These are phyloP conservation scores for Vitis hybrid DNA, from an alignment of 177 flowering plant genomes.

Conservation along the genomic window DNA sequence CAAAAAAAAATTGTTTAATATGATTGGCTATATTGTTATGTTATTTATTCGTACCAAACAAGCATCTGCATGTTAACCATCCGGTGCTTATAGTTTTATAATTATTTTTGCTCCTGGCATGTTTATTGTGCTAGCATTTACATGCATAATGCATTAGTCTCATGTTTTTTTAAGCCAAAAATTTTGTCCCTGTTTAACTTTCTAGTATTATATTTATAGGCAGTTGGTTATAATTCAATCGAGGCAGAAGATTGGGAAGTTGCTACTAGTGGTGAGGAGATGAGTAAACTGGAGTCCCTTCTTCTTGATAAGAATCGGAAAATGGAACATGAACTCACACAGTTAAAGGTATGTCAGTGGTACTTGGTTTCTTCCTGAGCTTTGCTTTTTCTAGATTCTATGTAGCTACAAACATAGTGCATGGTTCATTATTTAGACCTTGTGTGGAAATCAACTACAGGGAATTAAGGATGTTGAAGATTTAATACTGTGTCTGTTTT, in stretches of 20 bases:
- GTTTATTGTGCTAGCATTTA: no score
- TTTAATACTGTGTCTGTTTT: background rate
- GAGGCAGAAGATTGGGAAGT: conserved; percentile 99
- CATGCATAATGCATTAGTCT: background rate
- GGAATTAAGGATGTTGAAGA: background rate
- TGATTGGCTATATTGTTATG: no score
- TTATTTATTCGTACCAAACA: no score
- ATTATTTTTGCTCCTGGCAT: no score
- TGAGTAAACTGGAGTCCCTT: conserved; percentile 95
- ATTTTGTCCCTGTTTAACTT: conserved; percentile 1
- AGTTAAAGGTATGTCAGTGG: conserved; percentile 65
- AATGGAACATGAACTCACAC: conserved; percentile 97
- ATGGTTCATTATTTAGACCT: background rate
- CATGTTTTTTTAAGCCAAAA: background rate
- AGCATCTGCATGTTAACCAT: no score
- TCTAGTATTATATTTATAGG: conserved; percentile 41
- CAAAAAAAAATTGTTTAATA: no score
- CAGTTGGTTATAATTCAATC: conserved; percentile 98
- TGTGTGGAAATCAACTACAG: background rate
- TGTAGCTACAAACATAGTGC: background rate
- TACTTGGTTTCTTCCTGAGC: background rate
- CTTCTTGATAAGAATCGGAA: conserved; percentile 96
- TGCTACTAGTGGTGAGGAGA: conserved; percentile 94
- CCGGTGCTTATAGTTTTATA: no score
- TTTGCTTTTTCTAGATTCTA: background rate